These are phyloP conservation scores for Neotropicomus parvogracilis DNA, from an alignment of 1,284 basidiomycete species.

Conservation along the genomic window DNA sequence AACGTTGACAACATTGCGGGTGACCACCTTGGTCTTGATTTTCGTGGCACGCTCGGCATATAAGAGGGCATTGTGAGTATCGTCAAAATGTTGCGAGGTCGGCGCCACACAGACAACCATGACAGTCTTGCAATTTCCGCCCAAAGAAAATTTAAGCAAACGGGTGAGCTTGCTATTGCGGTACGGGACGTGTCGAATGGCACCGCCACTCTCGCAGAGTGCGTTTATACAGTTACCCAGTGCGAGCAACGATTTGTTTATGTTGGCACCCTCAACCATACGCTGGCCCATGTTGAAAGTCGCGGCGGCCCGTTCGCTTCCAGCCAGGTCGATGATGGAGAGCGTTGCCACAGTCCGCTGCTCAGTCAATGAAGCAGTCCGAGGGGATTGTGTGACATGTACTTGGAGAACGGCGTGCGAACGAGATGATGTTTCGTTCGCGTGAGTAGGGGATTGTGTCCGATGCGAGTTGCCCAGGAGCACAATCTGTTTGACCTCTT, in stretches of 20 bases:
- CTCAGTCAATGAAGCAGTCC: slow-evolving; percentile 77
- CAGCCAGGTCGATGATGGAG: slow-evolving; percentile 95
- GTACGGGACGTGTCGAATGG: slow-evolving; percentile 86
- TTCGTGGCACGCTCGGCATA: slow-evolving; percentile 96
- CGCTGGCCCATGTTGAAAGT: slow-evolving; percentile 96
- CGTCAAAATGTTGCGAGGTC: slow-evolving; percentile 91
- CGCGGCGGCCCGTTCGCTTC: slow-evolving; percentile 91
- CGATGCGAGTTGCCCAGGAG: slow-evolving; percentile 81
- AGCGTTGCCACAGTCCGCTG: slow-evolving; percentile 82
- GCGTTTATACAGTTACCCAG: slow-evolving; percentile 97
- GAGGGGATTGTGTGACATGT: slow-evolving; percentile 83
- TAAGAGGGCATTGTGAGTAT: slow-evolving; percentile 94
- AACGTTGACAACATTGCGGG: slow-evolving; percentile 90
- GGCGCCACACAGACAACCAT: slow-evolving; percentile 98
- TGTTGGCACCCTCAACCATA: slow-evolving; percentile 96
- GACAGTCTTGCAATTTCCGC: slow-evolving; percentile 96
- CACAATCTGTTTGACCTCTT: slow-evolving; percentile 92
- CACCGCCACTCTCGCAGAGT: slow-evolving; percentile 85
- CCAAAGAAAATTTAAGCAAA: slow-evolving; percentile 92
- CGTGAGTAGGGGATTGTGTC: slow-evolving; percentile 89
- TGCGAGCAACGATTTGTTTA: slow-evolving; percentile 94
- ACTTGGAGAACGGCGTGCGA: slow-evolving; percentile 96
- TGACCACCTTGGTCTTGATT: slow-evolving; percentile 92
- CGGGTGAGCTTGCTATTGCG: slow-evolving; percentile 96
- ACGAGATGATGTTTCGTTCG: slow-evolving; percentile 92